phyloP scores from a whole-genome alignment of 192 early-diverging fungal species.

The Coemansia pectinata region DNA sequence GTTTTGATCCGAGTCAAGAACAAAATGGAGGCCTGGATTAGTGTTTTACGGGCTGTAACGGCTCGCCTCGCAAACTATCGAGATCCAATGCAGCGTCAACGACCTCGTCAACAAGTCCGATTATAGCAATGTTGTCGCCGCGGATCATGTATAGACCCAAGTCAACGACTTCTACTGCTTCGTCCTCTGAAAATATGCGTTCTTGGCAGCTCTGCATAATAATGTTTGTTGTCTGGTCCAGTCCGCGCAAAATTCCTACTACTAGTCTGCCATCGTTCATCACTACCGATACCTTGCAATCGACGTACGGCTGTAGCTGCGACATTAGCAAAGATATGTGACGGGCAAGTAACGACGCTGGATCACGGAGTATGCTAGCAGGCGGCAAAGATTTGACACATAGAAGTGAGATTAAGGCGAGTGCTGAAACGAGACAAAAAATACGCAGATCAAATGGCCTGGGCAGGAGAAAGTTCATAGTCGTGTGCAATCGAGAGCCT shows the following conservation, averaged over 20 bases:
- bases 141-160: slow-evolving; percentile 58
- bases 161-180: slow-evolving; percentile 54
- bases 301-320: slow-evolving; percentile 46
- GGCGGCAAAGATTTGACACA: background rate
- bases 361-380: slow-evolving; percentile 8
- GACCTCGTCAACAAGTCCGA: slow-evolving; percentile 50
- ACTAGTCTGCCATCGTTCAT: slow-evolving; percentile 52
- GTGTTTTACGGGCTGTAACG: slow-evolving; percentile 29
- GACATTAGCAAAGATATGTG: slow-evolving; percentile 29
- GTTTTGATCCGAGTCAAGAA: background rate
- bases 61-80: slow-evolving; percentile 20
- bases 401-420: background rate
- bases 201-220: slow-evolving; percentile 56
- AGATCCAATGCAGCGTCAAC: slow-evolving; percentile 37
- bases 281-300: slow-evolving; percentile 37
- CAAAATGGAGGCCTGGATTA: background rate
- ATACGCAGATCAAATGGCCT: background rate
- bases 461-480: background rate
- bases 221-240: slow-evolving; percentile 59
- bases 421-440: background rate
- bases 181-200: slow-evolving; percentile 57
- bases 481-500: background rate
- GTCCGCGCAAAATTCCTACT: slow-evolving; percentile 53
- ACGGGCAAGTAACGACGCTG: background rate
- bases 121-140: slow-evolving; percentile 55